Evolutionary conservation across 2,329 filamentous ascomycete species (phyloP).

Genomic region (Cordyceps cateniannulata): DNA sequence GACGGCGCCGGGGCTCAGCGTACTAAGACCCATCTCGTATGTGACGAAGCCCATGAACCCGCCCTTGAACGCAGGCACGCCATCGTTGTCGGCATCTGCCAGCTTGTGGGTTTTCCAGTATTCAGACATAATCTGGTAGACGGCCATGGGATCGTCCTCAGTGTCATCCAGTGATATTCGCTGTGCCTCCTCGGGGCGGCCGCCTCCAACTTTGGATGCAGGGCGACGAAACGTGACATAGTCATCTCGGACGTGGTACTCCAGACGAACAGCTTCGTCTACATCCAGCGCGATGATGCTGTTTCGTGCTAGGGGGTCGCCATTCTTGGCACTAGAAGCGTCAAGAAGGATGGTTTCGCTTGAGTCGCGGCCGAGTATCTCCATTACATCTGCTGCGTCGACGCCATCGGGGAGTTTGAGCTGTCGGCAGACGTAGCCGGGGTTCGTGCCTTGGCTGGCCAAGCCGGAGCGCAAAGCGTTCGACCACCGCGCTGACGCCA

Average conservation of each 20-base stretch:
- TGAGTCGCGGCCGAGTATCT: slow-evolving; percentile 35
- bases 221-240: slow-evolving; percentile 26
- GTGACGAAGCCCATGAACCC: slow-evolving; percentile 80
- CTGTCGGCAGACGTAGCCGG: slow-evolving; percentile 32
- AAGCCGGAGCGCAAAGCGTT: slow-evolving; percentile 19
- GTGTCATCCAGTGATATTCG: slow-evolving; percentile 18
- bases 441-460: slow-evolving; percentile 24
- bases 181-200: slow-evolving; percentile 22
- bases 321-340: slow-evolving; percentile 48
- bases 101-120: slow-evolving; percentile 31
- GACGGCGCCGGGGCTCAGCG: slow-evolving; percentile 25
- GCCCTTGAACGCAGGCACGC: slow-evolving; percentile 60
- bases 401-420: slow-evolving; percentile 39
- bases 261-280: slow-evolving; percentile 47
- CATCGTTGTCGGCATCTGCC: slow-evolving; percentile 8
- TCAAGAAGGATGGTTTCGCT: slow-evolving; percentile 51
- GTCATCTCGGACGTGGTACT: slow-evolving; percentile 47
- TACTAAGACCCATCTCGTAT: slow-evolving; percentile 69
- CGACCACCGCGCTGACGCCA: slow-evolving; percentile 19
- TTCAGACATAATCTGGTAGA: slow-evolving; percentile 47
- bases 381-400: slow-evolving; percentile 48
- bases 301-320: slow-evolving; percentile 43
- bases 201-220: not conserved
- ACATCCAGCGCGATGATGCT: slow-evolving; percentile 69
- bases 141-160: slow-evolving; percentile 26